phyloP scores from a whole-genome alignment of 106 monocot genomes.

The Dactylorhiza incarnata region DNA sequence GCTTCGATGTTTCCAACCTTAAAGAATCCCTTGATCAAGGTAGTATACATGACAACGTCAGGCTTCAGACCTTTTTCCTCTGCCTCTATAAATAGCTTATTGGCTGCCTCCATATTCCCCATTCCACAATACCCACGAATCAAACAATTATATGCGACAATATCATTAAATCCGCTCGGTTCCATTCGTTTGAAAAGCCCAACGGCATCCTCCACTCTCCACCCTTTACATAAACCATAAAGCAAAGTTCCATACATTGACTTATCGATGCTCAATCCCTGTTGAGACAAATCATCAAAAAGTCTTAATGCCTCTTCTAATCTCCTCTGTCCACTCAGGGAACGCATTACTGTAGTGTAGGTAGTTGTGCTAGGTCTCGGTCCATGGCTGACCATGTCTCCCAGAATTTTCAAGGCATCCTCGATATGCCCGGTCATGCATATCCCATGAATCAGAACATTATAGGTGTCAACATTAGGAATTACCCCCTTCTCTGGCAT shows the following conservation, averaged over 20 bases:
- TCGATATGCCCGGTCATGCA: slow-evolving; percentile 6
- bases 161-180: slow-evolving; percentile 11
- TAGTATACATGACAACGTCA: slow-evolving; percentile 15
- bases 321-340: slow-evolving; percentile 16
- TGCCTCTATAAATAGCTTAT: slow-evolving; percentile 15
- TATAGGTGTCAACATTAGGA: slow-evolving; percentile 21
- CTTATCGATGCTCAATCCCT: slow-evolving; percentile 10
- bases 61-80: slow-evolving; percentile 9
- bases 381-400: slow-evolving; percentile 11
- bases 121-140: slow-evolving; percentile 19
- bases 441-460: slow-evolving; percentile 22
- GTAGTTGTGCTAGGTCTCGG: slow-evolving; percentile 8
- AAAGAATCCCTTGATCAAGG: slow-evolving; percentile 23
- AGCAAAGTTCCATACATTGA: slow-evolving; percentile 18
- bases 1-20: slow-evolving; percentile 20
- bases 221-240: slow-evolving; percentile 14
- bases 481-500: slow-evolving; percentile 17
- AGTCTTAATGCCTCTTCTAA: slow-evolving; percentile 15
- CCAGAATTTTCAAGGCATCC: slow-evolving; percentile 8
- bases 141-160: slow-evolving; percentile 25
- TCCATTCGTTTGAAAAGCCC: slow-evolving; percentile 14
- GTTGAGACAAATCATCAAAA: slow-evolving; percentile 6
- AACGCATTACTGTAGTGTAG: slow-evolving; percentile 10
- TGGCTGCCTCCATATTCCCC: slow-evolving; percentile 17
- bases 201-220: slow-evolving; percentile 16